A percentile compares a stretch with the other conserved stretches of the same genome.
Conservation (phyloP, 2,329 filamentous ascomycete genomes). For the Diaporthe citri region DNA sequence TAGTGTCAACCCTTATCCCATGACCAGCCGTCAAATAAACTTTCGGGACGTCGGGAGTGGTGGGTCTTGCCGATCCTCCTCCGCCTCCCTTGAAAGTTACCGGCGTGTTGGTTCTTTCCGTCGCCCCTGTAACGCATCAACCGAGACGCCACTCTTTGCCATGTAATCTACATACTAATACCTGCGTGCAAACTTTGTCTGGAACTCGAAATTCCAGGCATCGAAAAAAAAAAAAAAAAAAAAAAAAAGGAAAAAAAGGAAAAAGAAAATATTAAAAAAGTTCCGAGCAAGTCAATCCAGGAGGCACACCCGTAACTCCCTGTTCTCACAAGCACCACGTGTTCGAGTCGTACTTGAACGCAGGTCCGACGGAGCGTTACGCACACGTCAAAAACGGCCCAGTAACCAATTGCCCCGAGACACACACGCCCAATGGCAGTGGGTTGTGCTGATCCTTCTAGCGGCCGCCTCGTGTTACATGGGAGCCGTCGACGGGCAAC, state of each 20-base stretch:
- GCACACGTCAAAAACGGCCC: not conserved
- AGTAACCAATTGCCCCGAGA: not conserved
- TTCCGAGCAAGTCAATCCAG: not conserved
- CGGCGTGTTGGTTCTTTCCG: constrained; percentile 6
- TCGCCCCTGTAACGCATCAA: not conserved
- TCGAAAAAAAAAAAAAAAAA: no score
- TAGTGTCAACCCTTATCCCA: not conserved
- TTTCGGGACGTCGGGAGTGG: constrained; percentile 1
- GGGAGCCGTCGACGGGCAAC: not conserved
- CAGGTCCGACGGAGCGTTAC: not conserved
- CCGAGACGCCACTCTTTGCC: not conserved
- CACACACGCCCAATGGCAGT: not conserved
- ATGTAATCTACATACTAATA: fast-evolving
- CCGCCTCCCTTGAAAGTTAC: not conserved
- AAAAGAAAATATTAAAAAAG: not conserved
- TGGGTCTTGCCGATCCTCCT: constrained; percentile 17
- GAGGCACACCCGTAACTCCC: not conserved
- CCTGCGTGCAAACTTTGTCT: not conserved
- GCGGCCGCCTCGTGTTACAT: constrained; percentile 19
- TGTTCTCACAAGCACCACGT: not conserved
- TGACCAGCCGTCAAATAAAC: not conserved
- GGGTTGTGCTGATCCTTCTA: not conserved
- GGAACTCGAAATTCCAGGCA: no score
- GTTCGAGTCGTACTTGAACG: constrained; percentile 1
- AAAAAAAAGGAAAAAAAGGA: not conserved